Percentiles rank a stretch among this genome's conserved stretches.
Conservation (phyloP, 2,329 filamentous ascomycete genomes). For the Lomentospora prolificans region DNA sequence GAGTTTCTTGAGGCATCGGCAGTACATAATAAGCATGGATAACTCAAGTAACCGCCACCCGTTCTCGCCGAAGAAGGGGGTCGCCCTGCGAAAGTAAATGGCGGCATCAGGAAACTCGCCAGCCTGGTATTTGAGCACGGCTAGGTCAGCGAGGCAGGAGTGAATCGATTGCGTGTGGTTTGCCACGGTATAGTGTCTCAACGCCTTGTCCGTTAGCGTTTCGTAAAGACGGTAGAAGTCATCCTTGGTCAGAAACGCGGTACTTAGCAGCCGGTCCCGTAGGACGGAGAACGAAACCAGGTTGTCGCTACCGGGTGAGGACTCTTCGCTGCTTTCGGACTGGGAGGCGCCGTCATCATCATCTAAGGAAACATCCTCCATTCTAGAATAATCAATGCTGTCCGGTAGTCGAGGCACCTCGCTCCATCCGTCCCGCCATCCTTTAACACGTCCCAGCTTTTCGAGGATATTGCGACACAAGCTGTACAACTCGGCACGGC, state of each 20-base stretch:
- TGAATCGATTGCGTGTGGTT: conserved; percentile 70
- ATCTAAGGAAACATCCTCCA: conserved; percentile 49
- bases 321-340: neutral
- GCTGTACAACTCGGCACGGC: conserved; percentile 71
- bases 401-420: conserved; percentile 40
- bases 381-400: conserved; percentile 29
- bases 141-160: conserved; percentile 72
- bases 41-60: conserved; percentile 74
- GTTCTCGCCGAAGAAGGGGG: conserved; percentile 66
- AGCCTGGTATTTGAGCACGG: conserved; percentile 69
- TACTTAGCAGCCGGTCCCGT: conserved; percentile 45
- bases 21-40: conserved; percentile 78
- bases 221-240: conserved; percentile 61
- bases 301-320: neutral
- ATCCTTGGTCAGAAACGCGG: conserved; percentile 50
- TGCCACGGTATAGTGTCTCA: conserved; percentile 74
- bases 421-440: conserved; percentile 71
- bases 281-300: conserved; percentile 29
- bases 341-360: conserved; percentile 23
- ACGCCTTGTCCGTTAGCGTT: conserved; percentile 71
- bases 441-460: conserved; percentile 57
- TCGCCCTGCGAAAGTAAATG: conserved; percentile 67
- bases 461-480: conserved; percentile 74
- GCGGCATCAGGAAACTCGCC: conserved; percentile 66
- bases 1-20: conserved; percentile 69